phyloP scores from a whole-genome alignment of 1,284 basidiomycete species.

The Trichosporon faecale region DNA sequence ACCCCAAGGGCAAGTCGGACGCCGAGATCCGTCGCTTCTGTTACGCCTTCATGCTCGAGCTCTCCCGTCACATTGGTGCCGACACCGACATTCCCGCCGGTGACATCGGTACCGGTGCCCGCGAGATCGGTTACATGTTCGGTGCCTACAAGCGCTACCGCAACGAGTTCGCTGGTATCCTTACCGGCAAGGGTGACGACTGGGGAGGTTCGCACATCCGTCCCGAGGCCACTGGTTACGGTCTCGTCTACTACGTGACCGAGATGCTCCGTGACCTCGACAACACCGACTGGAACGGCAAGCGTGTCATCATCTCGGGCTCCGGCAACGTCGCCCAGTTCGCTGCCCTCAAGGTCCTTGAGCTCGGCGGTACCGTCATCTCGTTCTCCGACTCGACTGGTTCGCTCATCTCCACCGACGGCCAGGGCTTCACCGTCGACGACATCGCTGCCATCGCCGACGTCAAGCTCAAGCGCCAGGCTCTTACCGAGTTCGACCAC shows the following conservation, averaged over 20 bases:
- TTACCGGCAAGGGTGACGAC: constrained; percentile 71
- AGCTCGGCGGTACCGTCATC: constrained; percentile 70
- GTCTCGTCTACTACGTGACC: constrained; percentile 73
- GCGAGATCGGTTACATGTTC: constrained; percentile 69
- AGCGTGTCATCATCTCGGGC: constrained; percentile 68
- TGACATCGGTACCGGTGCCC: constrained; percentile 67
- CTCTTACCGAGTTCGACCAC: constrained; percentile 58
- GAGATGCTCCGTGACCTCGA: constrained; percentile 55
- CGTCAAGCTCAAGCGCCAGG: constrained; percentile 65
- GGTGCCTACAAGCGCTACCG: constrained; percentile 71
- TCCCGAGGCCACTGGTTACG: constrained; percentile 69
- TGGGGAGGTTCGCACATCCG: constrained; percentile 73
- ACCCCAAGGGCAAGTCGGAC: constrained; percentile 78
- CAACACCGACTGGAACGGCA: constrained; percentile 57
- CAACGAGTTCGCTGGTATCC: constrained; percentile 73
- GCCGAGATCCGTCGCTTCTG: constrained; percentile 69
- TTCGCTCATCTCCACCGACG: constrained; percentile 59
- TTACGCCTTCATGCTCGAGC: constrained; percentile 68
- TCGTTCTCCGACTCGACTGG: constrained; percentile 79
- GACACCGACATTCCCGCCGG: constrained; percentile 79
- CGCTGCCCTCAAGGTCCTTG: constrained; percentile 75
- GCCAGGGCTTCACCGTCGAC: constrained; percentile 61
- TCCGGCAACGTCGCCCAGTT: constrained; percentile 72
- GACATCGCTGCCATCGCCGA: constrained; percentile 61
- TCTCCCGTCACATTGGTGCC: constrained; percentile 66